Conservation (phyloP, 257 asterid genomes). For the Gynochthodes officinalis region DNA sequence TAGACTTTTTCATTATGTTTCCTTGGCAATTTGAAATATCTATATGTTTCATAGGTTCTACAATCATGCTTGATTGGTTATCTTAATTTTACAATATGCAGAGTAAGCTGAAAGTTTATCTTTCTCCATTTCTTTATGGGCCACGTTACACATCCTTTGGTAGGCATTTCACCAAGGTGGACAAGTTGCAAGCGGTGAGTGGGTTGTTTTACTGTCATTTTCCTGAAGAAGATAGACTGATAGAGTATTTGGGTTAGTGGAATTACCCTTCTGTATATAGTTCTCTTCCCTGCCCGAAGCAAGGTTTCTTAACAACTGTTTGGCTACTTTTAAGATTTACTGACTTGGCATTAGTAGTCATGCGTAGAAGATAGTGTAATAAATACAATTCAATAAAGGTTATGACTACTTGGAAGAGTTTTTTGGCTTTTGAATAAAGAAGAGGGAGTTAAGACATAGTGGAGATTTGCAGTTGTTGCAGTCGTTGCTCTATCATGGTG, state of each 20-base stretch:
- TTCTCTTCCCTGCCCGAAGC: too few species aligned
- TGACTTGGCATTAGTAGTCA: not conserved
- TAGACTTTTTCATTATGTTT: not conserved
- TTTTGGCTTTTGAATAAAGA: not conserved
- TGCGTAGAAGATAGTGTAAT: not conserved
- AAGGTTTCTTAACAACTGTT: not conserved
- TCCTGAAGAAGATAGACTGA: not conserved
- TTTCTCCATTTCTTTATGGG: conserved; percentile 71
- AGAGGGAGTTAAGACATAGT: not conserved
- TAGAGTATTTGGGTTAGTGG: not conserved
- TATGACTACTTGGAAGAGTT: not conserved
- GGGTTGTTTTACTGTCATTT: conserved; percentile 18
- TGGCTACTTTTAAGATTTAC: not conserved
- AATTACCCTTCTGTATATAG: too few species aligned
- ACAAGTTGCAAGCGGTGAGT: conserved; percentile 76
- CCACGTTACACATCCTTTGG: conserved; percentile 92
- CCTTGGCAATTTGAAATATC: not conserved
- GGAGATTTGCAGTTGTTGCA: not conserved
- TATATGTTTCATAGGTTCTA: not conserved
- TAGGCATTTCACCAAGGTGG: conserved; percentile 82
- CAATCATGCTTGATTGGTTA: conserved; percentile 1
- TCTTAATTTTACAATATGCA: conserved; percentile 35
- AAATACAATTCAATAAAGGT: not conserved
- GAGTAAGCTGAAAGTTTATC: conserved; percentile 56
- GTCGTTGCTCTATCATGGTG: not conserved